Percentiles rank a stretch among this genome's conserved stretches.
phyloP scores from a whole-genome alignment of 1,284 basidiomycete species.

The Fistulinella staudtii region DNA sequence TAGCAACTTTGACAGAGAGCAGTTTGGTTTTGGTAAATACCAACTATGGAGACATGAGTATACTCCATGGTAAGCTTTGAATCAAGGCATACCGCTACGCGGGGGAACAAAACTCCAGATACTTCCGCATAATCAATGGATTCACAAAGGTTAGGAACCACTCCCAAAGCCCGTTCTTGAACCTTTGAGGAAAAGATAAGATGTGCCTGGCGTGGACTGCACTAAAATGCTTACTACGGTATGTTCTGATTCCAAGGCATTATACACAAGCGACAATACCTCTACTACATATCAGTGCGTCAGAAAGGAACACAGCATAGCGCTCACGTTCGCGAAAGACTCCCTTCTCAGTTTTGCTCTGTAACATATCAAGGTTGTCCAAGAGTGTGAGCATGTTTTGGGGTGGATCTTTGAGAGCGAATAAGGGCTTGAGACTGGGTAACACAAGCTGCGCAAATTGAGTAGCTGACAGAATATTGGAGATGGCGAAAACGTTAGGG shows the following conservation, averaged over 20 bases:
- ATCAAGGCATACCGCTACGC: conserved; percentile 68
- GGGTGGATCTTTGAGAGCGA: conserved; percentile 90
- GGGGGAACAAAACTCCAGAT: conserved; percentile 80
- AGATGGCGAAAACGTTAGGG: conserved; percentile 96
- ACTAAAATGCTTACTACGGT: conserved; percentile 48
- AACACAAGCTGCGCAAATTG: conserved; percentile 85
- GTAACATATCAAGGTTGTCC: conserved; percentile 85
- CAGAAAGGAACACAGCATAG: neutral
- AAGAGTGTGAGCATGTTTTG: conserved; percentile 94
- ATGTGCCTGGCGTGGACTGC: neutral
- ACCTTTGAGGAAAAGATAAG: conserved; percentile 45
- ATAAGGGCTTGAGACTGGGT: conserved; percentile 88
- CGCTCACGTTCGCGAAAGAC: conserved; percentile 85
- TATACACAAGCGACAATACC: conserved; percentile 93
- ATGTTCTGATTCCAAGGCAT: conserved; percentile 92
- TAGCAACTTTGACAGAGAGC: conserved; percentile 84
- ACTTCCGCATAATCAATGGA: conserved; percentile 92
- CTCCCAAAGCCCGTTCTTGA: conserved; percentile 87
- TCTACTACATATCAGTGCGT: conserved; percentile 37
- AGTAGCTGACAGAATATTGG: conserved; percentile 67
- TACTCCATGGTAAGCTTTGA: conserved; percentile 1
- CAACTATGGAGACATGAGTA: conserved; percentile 46
- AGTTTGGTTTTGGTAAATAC: conserved; percentile 89
- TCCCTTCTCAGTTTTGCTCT: conserved; percentile 84
- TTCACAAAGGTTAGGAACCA: conserved; percentile 86